Percentiles rank a stretch among this genome's conserved stretches.
Conservation (phyloP, 2,329 filamentous ascomycete genomes). For the Colletotrichum eleusines region DNA sequence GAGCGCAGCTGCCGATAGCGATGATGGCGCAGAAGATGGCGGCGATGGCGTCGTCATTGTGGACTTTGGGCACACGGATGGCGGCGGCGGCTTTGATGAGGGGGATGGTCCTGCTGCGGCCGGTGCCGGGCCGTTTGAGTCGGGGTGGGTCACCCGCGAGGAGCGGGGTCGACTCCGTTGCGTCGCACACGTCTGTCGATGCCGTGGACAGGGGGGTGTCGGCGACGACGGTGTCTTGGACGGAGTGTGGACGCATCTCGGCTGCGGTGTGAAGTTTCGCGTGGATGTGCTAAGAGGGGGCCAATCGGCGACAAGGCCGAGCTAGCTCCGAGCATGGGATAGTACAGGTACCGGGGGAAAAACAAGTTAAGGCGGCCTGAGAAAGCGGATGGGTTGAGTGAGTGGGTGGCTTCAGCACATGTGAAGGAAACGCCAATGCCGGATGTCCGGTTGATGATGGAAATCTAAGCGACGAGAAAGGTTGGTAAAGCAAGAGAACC, state of each 20-base stretch:
- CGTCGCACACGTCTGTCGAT: background rate
- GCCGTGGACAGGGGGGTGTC: slow-evolving; percentile 10
- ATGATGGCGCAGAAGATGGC: slow-evolving; percentile 49
- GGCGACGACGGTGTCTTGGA: slow-evolving; percentile 13
- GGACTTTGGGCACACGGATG: slow-evolving; percentile 45
- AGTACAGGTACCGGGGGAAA: too few relatives aligned
- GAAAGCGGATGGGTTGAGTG: background rate
- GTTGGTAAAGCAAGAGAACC: background rate
- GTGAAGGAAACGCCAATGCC: background rate
- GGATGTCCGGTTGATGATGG: background rate
- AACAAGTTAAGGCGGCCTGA: background rate
- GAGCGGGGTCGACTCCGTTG: slow-evolving; percentile 35
- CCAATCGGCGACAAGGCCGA: background rate
- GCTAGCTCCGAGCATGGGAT: background rate
- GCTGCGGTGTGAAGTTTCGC: slow-evolving; percentile 10
- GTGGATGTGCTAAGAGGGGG: background rate
- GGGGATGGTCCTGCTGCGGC: slow-evolving; percentile 25
- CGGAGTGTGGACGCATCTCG: slow-evolving; percentile 23
- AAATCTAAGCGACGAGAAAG: too few relatives aligned
- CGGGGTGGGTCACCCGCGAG: background rate
- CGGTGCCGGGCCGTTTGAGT: slow-evolving; percentile 9
- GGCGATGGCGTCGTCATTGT: slow-evolving; percentile 46
- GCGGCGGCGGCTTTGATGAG: slow-evolving; percentile 24
- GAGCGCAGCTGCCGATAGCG: slow-evolving; percentile 47
- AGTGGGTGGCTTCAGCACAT: slow-evolving; percentile 9